A percentile compares a stretch with the other conserved stretches of the same genome.
phyloP scores from a whole-genome alignment of 306 rosid species.

The Crotalaria pallida region DNA sequence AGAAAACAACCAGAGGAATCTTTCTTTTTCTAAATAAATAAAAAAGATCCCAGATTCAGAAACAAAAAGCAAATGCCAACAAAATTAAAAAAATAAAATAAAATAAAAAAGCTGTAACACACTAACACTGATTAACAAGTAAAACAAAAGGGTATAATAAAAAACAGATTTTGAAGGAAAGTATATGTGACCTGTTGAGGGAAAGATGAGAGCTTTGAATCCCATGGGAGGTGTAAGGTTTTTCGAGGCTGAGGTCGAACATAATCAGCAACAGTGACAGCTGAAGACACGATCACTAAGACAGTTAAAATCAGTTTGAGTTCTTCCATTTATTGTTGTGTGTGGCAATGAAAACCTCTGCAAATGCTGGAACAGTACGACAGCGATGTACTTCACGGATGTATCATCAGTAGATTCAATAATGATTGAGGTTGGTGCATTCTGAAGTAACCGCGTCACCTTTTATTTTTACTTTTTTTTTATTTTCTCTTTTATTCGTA shows the following conservation, averaged over 20 bases:
- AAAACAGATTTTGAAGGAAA: not conserved
- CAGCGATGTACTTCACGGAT: conserved; percentile 23
- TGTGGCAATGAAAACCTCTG: not conserved
- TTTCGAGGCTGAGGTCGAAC: conserved; percentile 78
- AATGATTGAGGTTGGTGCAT: conserved; percentile 25
- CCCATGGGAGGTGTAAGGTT: conserved; percentile 58
- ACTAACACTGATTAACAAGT: not conserved
- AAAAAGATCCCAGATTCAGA: not conserved
- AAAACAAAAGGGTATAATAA: not conserved
- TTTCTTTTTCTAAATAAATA: not conserved
- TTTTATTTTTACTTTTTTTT: not conserved
- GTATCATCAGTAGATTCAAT: not conserved
- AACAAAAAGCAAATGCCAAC: not conserved
- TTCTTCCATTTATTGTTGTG: conserved; percentile 41
- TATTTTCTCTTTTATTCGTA: no score
- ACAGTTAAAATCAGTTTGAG: conserved; percentile 24
- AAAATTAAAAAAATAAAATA: not conserved
- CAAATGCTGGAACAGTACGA: conserved; percentile 26
- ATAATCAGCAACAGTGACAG: conserved; percentile 45
- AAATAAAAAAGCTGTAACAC: not conserved
- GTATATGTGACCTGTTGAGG: conserved; percentile 65
- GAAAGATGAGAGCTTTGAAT: conserved; percentile 34
- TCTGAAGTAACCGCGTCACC: not conserved
- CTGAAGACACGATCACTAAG: conserved; percentile 23
- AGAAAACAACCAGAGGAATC: not conserved